Evolutionary conservation across 768 basidiomycete species (phyloP).

Genomic region (Pulveroboletus frians): DNA sequence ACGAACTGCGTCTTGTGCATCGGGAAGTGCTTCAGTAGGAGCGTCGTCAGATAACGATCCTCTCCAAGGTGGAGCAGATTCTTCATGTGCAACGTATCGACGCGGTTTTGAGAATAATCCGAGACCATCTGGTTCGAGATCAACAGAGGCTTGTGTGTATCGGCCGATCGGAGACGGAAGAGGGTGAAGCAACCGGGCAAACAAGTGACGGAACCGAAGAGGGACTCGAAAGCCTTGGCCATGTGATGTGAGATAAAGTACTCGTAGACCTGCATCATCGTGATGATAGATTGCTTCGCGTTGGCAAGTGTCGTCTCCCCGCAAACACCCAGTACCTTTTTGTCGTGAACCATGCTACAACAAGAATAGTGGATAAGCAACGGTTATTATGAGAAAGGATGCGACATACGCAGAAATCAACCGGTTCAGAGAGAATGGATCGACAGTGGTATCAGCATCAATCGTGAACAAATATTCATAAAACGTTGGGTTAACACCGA

Average conservation of each 20-base stretch:
- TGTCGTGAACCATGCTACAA: constrained; percentile 91
- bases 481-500: constrained; percentile 97
- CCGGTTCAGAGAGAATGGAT: constrained; percentile 81
- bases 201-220: constrained; percentile 98
- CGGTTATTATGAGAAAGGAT: neutral
- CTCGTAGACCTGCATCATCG: constrained; percentile 99
- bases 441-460: constrained; percentile 93
- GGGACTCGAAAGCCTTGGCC: constrained; percentile 94
- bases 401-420: constrained; percentile 84
- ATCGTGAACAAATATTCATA: constrained; percentile 95
- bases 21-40: constrained; percentile 94
- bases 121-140: constrained; percentile 86
- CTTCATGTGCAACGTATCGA: constrained; percentile 98
- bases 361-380: neutral
- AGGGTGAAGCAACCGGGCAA: constrained; percentile 98
- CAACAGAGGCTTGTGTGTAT: constrained; percentile 92
- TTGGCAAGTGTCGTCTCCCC: constrained; percentile 94
- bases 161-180: constrained; percentile 89
- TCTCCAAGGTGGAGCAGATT: constrained; percentile 96
- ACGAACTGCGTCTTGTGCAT: constrained; percentile 93
- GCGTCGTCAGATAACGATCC: constrained; percentile 96
- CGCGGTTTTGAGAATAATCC: constrained; percentile 93
- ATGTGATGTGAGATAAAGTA: constrained; percentile 99
- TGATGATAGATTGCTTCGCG: constrained; percentile 89
- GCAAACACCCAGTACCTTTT: constrained; percentile 88